A percentile compares a stretch with the other conserved stretches of the same genome.
phyloP scores from a whole-genome alignment of 106 monocot genomes.

The Platanthera zijinensis region DNA sequence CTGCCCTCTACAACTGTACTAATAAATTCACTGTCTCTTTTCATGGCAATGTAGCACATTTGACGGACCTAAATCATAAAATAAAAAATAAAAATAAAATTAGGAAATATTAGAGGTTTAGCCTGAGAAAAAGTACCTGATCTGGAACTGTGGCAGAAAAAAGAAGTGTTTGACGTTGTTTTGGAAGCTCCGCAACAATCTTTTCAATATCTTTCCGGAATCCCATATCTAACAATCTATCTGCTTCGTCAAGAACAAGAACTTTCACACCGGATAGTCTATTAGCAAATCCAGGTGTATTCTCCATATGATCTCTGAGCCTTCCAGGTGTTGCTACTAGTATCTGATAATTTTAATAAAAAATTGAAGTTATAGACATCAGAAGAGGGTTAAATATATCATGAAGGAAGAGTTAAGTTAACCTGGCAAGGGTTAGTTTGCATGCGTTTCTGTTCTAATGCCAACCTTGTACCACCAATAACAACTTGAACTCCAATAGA shows the following conservation, averaged over 20 bases:
- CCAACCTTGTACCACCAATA: constrained; percentile 84
- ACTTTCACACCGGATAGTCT: constrained; percentile 66
- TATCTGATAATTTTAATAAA: constrained; percentile 33
- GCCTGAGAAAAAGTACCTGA: constrained; percentile 35
- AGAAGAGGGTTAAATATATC: background rate
- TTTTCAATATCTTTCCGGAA: constrained; percentile 76
- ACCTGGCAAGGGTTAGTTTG: constrained; percentile 95
- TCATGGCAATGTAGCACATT: constrained; percentile 73
- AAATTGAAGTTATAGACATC: background rate
- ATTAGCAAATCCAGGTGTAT: constrained; percentile 79
- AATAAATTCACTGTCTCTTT: constrained; percentile 76
- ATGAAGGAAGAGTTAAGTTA: background rate
- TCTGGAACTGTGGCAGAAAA: constrained; percentile 86
- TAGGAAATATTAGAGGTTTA: background rate
- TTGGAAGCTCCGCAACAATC: constrained; percentile 69
- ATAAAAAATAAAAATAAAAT: background rate
- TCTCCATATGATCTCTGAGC: constrained; percentile 91
- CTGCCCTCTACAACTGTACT: constrained; percentile 70
- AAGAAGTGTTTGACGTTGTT: constrained; percentile 73
- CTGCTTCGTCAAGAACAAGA: constrained; percentile 85
- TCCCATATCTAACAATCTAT: constrained; percentile 80
- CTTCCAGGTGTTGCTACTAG: constrained; percentile 98
- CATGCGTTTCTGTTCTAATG: constrained; percentile 81
- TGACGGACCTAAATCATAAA: constrained; percentile 46
- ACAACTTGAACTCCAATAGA: constrained; percentile 88